Percentiles rank a stretch among this genome's conserved stretches.
These are phyloP conservation scores for Leccinellum albellum DNA, from an alignment of 768 basidiomycete species.

Conservation along the genomic window DNA sequence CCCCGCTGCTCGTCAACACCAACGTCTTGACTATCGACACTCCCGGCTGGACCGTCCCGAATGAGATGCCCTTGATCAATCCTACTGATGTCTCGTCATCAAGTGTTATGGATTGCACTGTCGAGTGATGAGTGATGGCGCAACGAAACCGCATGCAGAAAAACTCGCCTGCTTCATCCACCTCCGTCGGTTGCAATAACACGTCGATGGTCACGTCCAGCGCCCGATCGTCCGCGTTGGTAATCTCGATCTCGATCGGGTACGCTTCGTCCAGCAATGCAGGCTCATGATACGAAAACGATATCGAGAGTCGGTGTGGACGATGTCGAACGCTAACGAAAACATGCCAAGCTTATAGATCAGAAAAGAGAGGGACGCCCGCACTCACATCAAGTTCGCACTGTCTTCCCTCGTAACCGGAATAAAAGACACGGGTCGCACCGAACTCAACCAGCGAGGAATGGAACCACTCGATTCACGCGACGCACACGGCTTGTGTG, in stretches of 20 bases:
- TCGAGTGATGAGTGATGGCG: neutral
- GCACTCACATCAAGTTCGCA: no score
- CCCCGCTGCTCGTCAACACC: conserved; percentile 56
- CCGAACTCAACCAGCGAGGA: conserved; percentile 34
- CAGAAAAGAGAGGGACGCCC: neutral
- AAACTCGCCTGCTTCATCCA: conserved; percentile 66
- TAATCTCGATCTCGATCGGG: conserved; percentile 65
- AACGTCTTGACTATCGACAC: conserved; percentile 58
- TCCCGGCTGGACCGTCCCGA: conserved; percentile 63
- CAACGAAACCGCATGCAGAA: conserved; percentile 37
- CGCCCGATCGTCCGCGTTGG: conserved; percentile 66
- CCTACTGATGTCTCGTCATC: conserved; percentile 63
- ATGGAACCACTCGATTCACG: conserved; percentile 36
- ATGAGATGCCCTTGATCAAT: conserved; percentile 67
- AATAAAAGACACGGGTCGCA: conserved; percentile 51
- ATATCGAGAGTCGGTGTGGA: conserved; percentile 53
- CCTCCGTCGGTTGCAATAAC: conserved; percentile 74
- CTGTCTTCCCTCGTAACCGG: conserved; percentile 46
- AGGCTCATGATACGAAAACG: conserved; percentile 56
- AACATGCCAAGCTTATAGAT: neutral
- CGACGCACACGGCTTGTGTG: conserved; percentile 38
- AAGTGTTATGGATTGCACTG: conserved; percentile 60
- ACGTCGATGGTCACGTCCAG: conserved; percentile 71
- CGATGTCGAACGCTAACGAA: conserved; percentile 55
- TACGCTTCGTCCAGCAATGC: conserved; percentile 82